Conservation (phyloP, 352 stramenopile genomes). For the Phytophthora pini region DNA sequence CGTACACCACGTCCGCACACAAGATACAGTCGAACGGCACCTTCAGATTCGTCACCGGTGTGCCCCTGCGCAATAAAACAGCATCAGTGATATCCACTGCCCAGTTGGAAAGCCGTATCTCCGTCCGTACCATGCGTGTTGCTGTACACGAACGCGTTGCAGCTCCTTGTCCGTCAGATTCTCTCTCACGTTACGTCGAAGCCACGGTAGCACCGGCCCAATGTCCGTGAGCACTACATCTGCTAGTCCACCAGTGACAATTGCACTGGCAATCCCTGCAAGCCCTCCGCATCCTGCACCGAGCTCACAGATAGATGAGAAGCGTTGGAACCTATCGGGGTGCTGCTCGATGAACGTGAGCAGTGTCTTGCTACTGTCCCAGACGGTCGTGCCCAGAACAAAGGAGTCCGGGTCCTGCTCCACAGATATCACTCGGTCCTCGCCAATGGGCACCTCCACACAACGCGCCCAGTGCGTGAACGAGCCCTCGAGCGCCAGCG, state of each 20-base stretch:
- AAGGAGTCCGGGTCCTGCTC: constrained; percentile 86
- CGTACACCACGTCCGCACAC: constrained; percentile 84
- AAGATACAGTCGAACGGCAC: constrained; percentile 83
- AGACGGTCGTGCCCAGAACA: constrained; percentile 83
- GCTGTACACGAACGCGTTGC: constrained; percentile 62
- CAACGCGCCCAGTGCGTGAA: constrained; percentile 86
- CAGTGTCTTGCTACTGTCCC: constrained; percentile 88
- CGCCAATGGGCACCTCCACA: constrained; percentile 65
- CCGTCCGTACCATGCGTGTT: constrained; percentile 54
- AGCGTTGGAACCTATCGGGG: constrained; percentile 50
- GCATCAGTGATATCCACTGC: constrained; percentile 4
- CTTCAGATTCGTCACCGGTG: constrained; percentile 53
- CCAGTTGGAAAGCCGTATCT: too few species aligned
- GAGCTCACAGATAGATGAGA: constrained; percentile 76
- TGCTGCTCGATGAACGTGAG: constrained; percentile 87
- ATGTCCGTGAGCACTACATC: constrained; percentile 84
- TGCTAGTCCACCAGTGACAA: constrained; percentile 60
- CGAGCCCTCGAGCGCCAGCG: constrained; percentile 71
- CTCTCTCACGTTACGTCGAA: constrained; percentile 68
- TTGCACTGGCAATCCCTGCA: constrained; percentile 75
- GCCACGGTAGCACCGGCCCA: constrained; percentile 78
- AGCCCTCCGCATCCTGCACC: constrained; percentile 77
- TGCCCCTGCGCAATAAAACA: constrained; percentile 52
- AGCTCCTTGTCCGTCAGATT: constrained; percentile 71
- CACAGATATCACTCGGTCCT: constrained; percentile 52